Evolutionary conservation across 2,329 filamentous ascomycete genomes (phyloP).

Genomic region (Fusarium burgessii): DNA sequence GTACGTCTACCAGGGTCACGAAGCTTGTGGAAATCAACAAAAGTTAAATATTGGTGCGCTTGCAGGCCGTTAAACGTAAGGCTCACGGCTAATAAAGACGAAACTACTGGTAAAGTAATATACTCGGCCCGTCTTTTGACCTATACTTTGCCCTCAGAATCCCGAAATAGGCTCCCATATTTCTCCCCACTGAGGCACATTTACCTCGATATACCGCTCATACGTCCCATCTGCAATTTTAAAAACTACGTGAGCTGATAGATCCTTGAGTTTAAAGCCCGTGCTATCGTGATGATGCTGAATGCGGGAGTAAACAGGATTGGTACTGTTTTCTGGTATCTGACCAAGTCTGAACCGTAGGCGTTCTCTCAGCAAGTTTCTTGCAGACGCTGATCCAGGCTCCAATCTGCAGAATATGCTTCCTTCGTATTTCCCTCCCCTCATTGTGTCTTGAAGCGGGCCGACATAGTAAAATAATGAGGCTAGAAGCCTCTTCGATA

Average conservation of each 20-base stretch:
- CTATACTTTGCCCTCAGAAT: neutral
- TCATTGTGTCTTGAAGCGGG: neutral
- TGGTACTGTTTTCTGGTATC: neutral
- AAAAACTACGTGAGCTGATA: neutral
- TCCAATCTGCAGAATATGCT: neutral
- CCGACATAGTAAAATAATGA: constrained; percentile 23
- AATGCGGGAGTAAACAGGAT: neutral
- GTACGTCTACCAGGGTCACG: accelerated
- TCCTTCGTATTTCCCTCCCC: accelerated
- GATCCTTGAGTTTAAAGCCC: neutral
- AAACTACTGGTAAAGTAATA: neutral
- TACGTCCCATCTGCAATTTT: accelerated
- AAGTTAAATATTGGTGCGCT: neutral
- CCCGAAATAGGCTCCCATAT: neutral
- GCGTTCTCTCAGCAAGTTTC: neutral
- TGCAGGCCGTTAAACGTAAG: neutral
- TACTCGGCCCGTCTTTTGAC: neutral
- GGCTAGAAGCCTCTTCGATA: constrained; percentile 13
- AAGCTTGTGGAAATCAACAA: neutral
- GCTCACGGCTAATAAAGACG: neutral
- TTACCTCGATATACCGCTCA: accelerated
- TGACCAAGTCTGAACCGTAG: neutral
- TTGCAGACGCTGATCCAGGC: neutral
- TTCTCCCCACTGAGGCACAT: neutral
- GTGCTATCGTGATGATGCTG: neutral